Base-by-base conservation (phyloP, 306 rosid species). In the Vachellia pachyceras region DNA sequence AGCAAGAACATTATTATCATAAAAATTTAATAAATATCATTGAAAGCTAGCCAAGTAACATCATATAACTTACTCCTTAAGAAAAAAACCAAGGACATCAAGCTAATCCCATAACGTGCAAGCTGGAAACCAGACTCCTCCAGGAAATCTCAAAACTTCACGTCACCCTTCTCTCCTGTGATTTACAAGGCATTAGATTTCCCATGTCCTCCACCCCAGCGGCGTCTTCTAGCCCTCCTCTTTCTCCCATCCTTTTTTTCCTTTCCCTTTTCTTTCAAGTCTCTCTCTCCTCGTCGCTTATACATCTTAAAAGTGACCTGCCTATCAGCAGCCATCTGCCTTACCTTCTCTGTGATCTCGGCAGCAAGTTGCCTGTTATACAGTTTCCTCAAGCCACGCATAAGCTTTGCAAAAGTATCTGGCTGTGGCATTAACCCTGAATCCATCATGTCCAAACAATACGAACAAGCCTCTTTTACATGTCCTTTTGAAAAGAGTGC, bases 261-360 rank as follows among this genome's bases (percentile, higher is more conserved):
- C 87, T 89, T 94, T 7, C 3, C 90, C 76, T 90, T 90, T 71
- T 92, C 97, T 66, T 86, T 92, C 82, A 92, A 79, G 75, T 91
- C 98, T 83, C 91, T 86, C 84, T 89, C 95, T 10, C 97, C 95
- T 39, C 97, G 83, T 64, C 94, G 82, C 82, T 94, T 89, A 66
- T 94, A 94, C 98, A 92, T 92, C 90, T 94, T 92, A 83, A 90
- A 94, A 77, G 89, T 94, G 78, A 90, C 79, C 58, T 90, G 77
- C 84, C 91, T 90, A 71, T 89, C 92, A 74, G 89, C 98, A 60
- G 97, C 98, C 98, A 94, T 92, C 91, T 90, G 86, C 89, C 94
- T 90, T 64, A 88, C 97, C 88, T 92, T 94, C 83, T 94, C 95
- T 0, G 94, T 87, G 83, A 94, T 90, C 91, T 94, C 97, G 44